phyloP scores from a whole-genome alignment of 2,329 filamentous ascomycete species.

The Trichophyton schoenleinii region DNA sequence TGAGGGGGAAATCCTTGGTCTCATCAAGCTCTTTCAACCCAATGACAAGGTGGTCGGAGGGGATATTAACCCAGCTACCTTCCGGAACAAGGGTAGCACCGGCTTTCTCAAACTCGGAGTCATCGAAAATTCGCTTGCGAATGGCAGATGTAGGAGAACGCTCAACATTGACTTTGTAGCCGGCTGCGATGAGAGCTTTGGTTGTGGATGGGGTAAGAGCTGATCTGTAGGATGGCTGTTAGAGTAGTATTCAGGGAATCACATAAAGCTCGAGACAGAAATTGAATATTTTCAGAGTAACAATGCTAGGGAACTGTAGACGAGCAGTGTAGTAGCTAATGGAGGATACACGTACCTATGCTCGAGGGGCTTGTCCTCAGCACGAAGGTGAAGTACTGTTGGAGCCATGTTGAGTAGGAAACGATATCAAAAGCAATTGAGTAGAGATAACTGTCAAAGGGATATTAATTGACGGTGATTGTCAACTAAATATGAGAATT shows the following conservation, averaged over 20 bases:
- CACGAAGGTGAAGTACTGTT: conserved; percentile 14
- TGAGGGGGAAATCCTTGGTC: conserved; percentile 14
- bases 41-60: conserved; percentile 17
- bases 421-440: neutral
- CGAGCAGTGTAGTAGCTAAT: neutral
- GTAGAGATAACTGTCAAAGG: neutral
- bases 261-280: neutral
- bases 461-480: neutral
- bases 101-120: conserved; percentile 29
- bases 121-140: conserved; percentile 26
- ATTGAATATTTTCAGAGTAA: neutral
- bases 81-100: conserved; percentile 29
- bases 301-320: neutral
- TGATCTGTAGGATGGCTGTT: conserved; percentile 8
- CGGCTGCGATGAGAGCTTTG: conserved; percentile 30
- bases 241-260: neutral
- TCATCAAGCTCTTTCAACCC: conserved; percentile 18
- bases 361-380: conserved; percentile 16
- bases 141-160: conserved; percentile 18
- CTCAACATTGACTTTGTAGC: conserved; percentile 31
- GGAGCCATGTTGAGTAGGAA: neutral
- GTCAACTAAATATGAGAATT: neutral
- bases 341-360: conserved; percentile 12
- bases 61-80: conserved; percentile 29
- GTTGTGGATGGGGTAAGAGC: conserved; percentile 24